Evolutionary conservation across 352 stramenopile genomes (phyloP).

Genomic region (Globisporangium spinosum): DNA sequence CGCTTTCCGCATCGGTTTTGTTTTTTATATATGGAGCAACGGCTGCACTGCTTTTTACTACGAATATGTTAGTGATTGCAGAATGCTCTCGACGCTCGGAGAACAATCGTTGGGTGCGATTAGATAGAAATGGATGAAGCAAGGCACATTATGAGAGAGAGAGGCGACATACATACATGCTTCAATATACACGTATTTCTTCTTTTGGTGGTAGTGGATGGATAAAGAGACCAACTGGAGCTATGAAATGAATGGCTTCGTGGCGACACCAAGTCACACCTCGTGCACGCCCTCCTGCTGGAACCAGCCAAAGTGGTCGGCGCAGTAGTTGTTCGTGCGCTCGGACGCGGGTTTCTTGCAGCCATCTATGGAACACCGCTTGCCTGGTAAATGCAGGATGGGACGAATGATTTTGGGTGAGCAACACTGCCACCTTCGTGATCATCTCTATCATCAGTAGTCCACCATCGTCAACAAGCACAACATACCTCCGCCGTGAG

Average conservation of each 20-base stretch:
- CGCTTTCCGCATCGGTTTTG: no score
- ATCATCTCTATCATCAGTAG: neutral
- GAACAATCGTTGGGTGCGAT: neutral
- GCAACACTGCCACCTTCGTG: neutral
- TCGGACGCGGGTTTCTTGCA: slow-evolving; percentile 50
- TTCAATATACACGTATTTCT: neutral
- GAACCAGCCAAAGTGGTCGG: slow-evolving; percentile 34
- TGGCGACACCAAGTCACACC: neutral
- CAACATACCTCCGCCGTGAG: neutral
- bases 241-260: neutral
- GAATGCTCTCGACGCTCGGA: no score
- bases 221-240: neutral
- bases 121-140: neutral
- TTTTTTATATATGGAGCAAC: no score
- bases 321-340: slow-evolving; percentile 45
- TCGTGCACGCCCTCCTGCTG: slow-evolving; percentile 17
- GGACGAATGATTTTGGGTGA: neutral
- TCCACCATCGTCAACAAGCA: slow-evolving; percentile 5
- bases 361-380: slow-evolving; percentile 35
- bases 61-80: no score
- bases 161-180: neutral
- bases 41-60: no score
- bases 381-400: slow-evolving; percentile 18
- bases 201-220: neutral
- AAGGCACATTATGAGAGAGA: neutral